Evolutionary conservation across 441 rosid species (phyloP), one percentile per base, ranked within the genome.

Genomic region (Dalechampia spathulata): DNA sequence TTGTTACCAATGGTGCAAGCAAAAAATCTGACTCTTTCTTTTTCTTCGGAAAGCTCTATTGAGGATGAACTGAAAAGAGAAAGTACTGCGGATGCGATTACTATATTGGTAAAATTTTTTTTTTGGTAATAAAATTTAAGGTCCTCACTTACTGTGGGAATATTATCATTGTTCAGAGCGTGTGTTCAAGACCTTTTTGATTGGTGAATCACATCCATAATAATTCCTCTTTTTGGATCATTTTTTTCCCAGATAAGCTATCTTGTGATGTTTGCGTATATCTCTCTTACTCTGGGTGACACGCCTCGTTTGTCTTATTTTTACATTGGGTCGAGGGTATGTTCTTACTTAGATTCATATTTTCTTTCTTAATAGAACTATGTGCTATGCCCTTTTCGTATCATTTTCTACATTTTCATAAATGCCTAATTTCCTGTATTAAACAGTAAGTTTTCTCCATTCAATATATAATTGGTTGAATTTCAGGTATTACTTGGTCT

Each of bases 41-140:
- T 87, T 74, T 93, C 99, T 38, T 93, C 97, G 53, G 99, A 93
- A 81, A 85, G 95, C 62, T 93, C 99, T 62, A 74, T 93, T 39
- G 99, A 90, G 78, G 95, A 93, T 74, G 99, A 93, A 66, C 56
- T 93, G 60, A 93, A 90, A 80, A 82, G 99, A 77, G 97, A 93
- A 65, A 93, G 99, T 70, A 83, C 97, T 57, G 97, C 99, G 47
- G 97, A 92, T 83, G 95, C 65, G 63, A 72, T 89, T 72, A 93
- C 99, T 59, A 93, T 93, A 79, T 61, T 83, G 66, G 99, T 93
- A 66, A 60, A 21, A 57, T 66, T 38, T 41, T 48, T 59, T 23
- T 55, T 39, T 16, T 57, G 6, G 32, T 56, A 15, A 34, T 7
- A 25, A 37, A 23, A 14, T 1, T 25, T 25, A 23, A 30, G 11